Percentiles rank a stretch among this genome's conserved stretches.
phyloP scores from a whole-genome alignment of 2,329 filamentous ascomycete species.

The Gaeumannomyces sp. region DNA sequence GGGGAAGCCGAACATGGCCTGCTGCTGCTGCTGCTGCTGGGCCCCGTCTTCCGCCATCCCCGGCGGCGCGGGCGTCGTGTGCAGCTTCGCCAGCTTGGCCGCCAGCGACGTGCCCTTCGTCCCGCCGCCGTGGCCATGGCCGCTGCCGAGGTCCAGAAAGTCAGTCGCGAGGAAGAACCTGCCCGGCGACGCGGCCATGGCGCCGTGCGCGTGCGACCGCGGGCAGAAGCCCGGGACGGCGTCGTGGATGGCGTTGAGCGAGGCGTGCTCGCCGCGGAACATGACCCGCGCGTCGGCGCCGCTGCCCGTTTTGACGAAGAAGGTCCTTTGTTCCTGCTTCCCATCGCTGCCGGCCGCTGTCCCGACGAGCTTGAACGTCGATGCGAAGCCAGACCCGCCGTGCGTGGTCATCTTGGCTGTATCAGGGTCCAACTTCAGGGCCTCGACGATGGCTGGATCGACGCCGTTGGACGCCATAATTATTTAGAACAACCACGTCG shows the following conservation, averaged over 20 bases:
- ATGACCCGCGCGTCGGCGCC: constrained; percentile 57
- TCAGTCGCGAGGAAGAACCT: constrained; percentile 64
- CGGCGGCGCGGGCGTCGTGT: constrained; percentile 68
- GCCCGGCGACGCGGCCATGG: constrained; percentile 44
- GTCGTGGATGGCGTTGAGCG: constrained; percentile 72
- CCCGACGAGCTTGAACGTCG: constrained; percentile 43
- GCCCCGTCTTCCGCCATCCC: background rate
- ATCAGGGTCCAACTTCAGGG: constrained; percentile 51
- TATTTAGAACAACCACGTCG: background rate
- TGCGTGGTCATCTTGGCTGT: constrained; percentile 51
- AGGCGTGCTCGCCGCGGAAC: constrained; percentile 76
- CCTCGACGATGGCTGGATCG: constrained; percentile 56
- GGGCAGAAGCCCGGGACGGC: constrained; percentile 72
- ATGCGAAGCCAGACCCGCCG: constrained; percentile 63
- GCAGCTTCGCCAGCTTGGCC: constrained; percentile 69
- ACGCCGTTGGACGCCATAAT: constrained; percentile 39
- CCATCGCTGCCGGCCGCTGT: constrained; percentile 15
- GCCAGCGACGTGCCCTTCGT: constrained; percentile 50
- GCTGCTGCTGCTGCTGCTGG: background rate
- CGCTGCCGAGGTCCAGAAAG: constrained; percentile 62
- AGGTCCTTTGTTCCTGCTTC: constrained; percentile 28
- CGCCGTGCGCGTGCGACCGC: constrained; percentile 65
- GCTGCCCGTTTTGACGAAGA: constrained; percentile 66
- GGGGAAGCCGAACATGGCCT: constrained; percentile 69
- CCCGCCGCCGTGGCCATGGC: constrained; percentile 39